Base-by-base conservation (phyloP, 1,139 yeast genomes). In the Debaryomyces singareniensis region DNA sequence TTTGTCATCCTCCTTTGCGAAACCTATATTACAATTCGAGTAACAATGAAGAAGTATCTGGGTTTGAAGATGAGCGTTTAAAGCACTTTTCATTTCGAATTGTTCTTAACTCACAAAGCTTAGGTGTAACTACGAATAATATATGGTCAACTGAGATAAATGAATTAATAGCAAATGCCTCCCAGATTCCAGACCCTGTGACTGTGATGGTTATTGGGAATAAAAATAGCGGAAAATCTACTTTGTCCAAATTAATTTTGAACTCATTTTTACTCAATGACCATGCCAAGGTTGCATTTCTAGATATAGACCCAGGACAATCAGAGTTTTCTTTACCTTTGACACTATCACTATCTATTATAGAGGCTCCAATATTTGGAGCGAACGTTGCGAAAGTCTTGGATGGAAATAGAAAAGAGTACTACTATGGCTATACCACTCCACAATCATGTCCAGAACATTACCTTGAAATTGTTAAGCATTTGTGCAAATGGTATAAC, bases 301-400 rank as follows among this genome's bases (percentile, higher is more conserved):
- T 91, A 20, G 97, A 91, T 46, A 52, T 87, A 3, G 98, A 91
- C 51, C 96, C 96, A 0, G 96, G 96, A 0, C 96, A 87, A 49
- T 76, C 95, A 0, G 95, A 85, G 47, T 78, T 71, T 39, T 75
- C 91, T 0, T 61, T 63, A 5, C 93, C 95, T 0, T 89, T 84
- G 25, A 71, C 75, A 15, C 46, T 82, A n/a, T 68, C 84, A 0
- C 48, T 79, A n/a, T 45, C 64, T 0, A 36, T 38, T 5, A 47
- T 47, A 14, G 20, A 34, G 3, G 31, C 39, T 1, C 53, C 58
- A 0, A 38, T 50, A n/a, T 44, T 54, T 29, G 70, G 70, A 1
- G 37, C 49, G 18, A 39, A 44, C 25, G 32, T 49, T 14, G 50
- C 48, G n/a, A 35, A 30, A 18, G 37, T 40, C 20, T 36, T 35